Base-by-base conservation (phyloP, 257 asterid species). In the Echium plantagineum region DNA sequence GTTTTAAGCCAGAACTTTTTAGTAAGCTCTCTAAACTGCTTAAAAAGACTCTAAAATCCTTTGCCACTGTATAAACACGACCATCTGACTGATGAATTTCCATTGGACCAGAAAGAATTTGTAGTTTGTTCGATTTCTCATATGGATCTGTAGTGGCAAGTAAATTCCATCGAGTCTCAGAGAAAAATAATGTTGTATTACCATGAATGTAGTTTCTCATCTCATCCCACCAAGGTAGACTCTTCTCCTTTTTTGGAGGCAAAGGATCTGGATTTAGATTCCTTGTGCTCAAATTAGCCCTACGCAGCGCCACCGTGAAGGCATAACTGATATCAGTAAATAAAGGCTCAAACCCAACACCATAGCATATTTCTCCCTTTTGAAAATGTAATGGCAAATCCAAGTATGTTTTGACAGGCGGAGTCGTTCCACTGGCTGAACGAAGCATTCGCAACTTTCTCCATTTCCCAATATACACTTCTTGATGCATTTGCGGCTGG, bases 221-320 rank as follows among this genome's bases (percentile, higher is more conserved):
- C 82, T 93, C 99, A 75, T 89, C 97, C 99, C 99, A 93, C 99
- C 99, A 93, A 5, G 99, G 99, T 69, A 93, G 83, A 79, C 97
- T 93, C 71, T 83, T 86, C 70, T 93, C 99, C 71, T 93, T 93
- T 75, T 89, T 93, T 60, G 94, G 96, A 42, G 89, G 95, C 65
- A 75, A 96, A 73, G 80, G 77, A 51, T 74, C 80, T 42, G 97
- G 91, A 73, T 82, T 83, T 62, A 96, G 97, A 69, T 89, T 83
- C 75, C 95, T 86, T 67, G 77, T 74, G 82, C 99, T 86, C 72
- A 93, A 80, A 83, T 93, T 84, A 68, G 99, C 99, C 77, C 99
- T 84, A 71, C 99, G 99, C 52, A 93, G 86, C 48, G 99, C 99
- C 75, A 89, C 96, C 55, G 96, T 86, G 66, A 93, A 93, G 70